Conservation (phyloP, 2,329 filamentous ascomycete species). For the Aureobasidium leucospermi region DNA sequence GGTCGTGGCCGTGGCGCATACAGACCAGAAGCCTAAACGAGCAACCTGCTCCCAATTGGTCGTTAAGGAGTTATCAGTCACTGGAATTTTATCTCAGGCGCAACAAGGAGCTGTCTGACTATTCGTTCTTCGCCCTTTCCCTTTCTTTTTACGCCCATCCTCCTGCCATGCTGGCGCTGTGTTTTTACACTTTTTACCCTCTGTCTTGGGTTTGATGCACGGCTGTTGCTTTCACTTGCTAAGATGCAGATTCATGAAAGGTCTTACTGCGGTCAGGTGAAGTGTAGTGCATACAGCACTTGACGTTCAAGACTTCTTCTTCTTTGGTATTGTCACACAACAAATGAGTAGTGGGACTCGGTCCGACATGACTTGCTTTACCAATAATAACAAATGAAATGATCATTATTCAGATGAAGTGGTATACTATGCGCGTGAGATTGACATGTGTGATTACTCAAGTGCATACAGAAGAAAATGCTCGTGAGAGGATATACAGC, state of each 20-base stretch:
- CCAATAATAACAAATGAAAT: not conserved
- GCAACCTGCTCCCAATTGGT: not conserved
- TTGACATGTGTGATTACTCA: not conserved
- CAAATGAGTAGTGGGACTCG: not conserved
- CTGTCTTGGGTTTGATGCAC: not conserved
- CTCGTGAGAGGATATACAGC: too few species aligned
- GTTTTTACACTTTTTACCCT: not conserved
- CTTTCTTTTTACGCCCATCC: not conserved
- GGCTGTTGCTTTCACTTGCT: not conserved
- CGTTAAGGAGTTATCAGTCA: not conserved
- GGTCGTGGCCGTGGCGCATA: not conserved
- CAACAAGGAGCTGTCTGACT: constrained; percentile 2
- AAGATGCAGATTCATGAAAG: not conserved
- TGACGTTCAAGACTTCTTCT: not conserved
- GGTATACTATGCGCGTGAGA: not conserved
- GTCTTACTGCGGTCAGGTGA: not conserved
- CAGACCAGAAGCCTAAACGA: not conserved
- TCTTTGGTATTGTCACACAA: not conserved
- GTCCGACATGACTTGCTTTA: not conserved
- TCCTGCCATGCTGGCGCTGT: not conserved
- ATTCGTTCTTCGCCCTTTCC: not conserved
- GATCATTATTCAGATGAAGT: not conserved
- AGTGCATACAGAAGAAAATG: not conserved
- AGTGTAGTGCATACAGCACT: not conserved
- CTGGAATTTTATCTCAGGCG: not conserved